Evolutionary conservation across 495 filamentous ascomycete species (phyloP).

Genomic region (Xylaria bambusicola): DNA sequence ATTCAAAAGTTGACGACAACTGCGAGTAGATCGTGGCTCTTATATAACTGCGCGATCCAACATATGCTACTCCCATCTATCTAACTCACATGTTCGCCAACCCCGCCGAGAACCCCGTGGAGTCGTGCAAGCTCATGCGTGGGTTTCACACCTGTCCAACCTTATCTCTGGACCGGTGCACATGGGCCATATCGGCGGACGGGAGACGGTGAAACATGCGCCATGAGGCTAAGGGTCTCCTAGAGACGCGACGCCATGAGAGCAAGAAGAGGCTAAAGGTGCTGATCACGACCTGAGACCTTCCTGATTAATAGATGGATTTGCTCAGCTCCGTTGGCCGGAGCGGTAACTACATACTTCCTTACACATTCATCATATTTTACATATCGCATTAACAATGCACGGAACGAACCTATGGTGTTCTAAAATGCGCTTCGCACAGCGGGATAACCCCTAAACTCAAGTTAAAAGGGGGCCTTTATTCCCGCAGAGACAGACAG

Average conservation of each 20-base stretch:
- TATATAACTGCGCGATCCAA: constrained; percentile 1
- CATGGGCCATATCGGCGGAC: constrained; percentile 1
- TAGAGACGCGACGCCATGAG: not conserved
- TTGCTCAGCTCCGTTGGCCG: constrained; percentile 7
- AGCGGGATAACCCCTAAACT: too few relatives aligned
- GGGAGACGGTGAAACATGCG: constrained; percentile 4
- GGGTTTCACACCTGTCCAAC: constrained; percentile 13
- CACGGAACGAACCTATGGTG: too few relatives aligned
- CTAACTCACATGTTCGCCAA: not conserved
- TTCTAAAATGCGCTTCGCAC: too few relatives aligned
- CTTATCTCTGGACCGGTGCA: constrained; percentile 9
- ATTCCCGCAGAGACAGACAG: not conserved
- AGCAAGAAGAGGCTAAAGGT: not conserved
- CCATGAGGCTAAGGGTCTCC: constrained; percentile 3
- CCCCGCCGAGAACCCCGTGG: not conserved
- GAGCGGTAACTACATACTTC: not conserved
- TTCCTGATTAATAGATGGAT: constrained; percentile 15
- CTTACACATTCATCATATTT: not conserved
- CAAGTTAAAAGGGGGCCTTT: not conserved
- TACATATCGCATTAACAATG: not conserved
- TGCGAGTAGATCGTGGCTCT: not conserved
- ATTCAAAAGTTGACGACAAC: not conserved
- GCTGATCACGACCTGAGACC: constrained; percentile 13
- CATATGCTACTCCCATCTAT: too few relatives aligned
- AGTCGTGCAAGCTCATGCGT: not conserved